Conservation (phyloP, 2,329 filamentous ascomycete species). For the Trichocomaceae sp. region DNA sequence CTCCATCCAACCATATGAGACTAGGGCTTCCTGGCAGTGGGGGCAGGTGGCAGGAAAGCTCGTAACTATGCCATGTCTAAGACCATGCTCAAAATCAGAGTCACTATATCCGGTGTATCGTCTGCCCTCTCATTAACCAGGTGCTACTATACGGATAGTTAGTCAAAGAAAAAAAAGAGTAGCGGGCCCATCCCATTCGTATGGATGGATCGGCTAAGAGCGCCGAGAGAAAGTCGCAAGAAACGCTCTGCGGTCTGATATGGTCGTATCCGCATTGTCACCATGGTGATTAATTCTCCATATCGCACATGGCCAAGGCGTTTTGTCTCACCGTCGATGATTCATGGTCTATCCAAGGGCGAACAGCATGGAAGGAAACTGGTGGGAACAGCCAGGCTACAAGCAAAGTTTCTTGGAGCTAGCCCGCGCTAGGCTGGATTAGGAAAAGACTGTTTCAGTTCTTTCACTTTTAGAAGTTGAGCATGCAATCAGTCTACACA, state of each 20-base stretch:
- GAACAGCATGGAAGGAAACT: not conserved
- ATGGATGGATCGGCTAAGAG: not conserved
- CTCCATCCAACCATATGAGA: not conserved
- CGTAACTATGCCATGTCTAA: not conserved
- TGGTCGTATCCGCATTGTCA: not conserved
- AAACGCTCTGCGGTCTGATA: not conserved
- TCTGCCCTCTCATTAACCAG: too few species aligned
- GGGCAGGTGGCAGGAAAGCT: not conserved
- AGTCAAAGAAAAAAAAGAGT: not conserved
- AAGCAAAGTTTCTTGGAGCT: not conserved
- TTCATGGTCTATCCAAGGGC: not conserved
- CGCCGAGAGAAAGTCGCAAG: not conserved
- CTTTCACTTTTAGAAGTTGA: too few species aligned
- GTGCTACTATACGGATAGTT: not conserved
- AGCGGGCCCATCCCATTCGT: not conserved
- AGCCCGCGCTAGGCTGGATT: not conserved
- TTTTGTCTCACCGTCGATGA: not conserved
- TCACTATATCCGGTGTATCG: not conserved
- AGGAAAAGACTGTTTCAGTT: not conserved
- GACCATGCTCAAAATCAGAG: not conserved
- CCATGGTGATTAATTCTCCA: not conserved
- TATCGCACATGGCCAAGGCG: not conserved
- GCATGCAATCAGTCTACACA: too few species aligned
- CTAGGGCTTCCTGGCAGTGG: not conserved
- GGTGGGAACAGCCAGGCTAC: not conserved